phyloP scores from a whole-genome alignment of 2,329 filamentous ascomycete species.

The Coleophoma crateriformis region DNA sequence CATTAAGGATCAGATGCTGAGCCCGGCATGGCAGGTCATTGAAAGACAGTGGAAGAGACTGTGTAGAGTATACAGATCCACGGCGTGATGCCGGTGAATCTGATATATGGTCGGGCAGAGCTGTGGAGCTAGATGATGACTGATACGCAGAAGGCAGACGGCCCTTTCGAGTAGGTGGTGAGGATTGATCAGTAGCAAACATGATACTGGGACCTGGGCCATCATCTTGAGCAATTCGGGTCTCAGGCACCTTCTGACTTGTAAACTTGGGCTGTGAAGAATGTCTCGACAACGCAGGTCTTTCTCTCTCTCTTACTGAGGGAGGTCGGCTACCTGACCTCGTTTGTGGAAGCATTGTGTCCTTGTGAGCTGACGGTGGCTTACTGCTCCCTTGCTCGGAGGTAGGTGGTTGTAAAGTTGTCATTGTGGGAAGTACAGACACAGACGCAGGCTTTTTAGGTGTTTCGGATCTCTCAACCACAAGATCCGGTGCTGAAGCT shows the following conservation, averaged over 20 bases:
- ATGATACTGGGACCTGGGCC: constrained; percentile 66
- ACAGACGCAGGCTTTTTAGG: constrained; percentile 8
- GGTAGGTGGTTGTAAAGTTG: constrained; percentile 8
- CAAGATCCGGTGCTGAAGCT: constrained; percentile 6
- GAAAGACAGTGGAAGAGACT: constrained; percentile 68
- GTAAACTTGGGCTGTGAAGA: constrained; percentile 61
- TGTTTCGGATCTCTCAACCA: constrained; percentile 2
- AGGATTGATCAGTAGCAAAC: constrained; percentile 51
- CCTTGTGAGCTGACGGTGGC: not conserved
- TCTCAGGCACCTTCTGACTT: constrained; percentile 67
- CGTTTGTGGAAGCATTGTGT: not conserved
- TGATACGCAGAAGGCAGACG: constrained; percentile 23
- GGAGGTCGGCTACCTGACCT: constrained; percentile 13
- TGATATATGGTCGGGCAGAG: constrained; percentile 10
- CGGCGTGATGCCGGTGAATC: constrained; percentile 10
- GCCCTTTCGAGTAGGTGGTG: constrained; percentile 11
- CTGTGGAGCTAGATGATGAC: not conserved
- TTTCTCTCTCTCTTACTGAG: constrained; percentile 24
- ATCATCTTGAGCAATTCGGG: constrained; percentile 59
- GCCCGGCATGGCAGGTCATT: constrained; percentile 81
- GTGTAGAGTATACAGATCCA: constrained; percentile 47
- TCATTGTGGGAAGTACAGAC: constrained; percentile 10
- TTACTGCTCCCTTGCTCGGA: constrained; percentile 6
- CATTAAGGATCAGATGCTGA: constrained; percentile 82
- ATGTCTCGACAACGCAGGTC: constrained; percentile 46